Conservation (phyloP, 495 filamentous ascomycete genomes). For the Penicilliopsis zonata region DNA sequence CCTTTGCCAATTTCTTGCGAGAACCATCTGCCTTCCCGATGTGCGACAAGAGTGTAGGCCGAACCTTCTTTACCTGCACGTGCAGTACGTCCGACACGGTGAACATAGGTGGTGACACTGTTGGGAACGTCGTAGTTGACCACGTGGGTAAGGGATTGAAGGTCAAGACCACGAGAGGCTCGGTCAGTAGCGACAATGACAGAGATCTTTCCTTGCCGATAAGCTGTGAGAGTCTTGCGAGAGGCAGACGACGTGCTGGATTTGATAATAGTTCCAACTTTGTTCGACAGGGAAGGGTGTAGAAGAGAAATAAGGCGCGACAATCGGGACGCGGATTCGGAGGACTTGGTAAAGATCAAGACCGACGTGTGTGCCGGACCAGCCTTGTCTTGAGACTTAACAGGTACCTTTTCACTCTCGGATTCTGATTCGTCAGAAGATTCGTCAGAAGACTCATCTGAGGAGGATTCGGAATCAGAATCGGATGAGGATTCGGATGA, state of each 20-base stretch:
- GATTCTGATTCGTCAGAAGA: no score
- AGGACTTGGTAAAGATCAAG: conserved; percentile 82
- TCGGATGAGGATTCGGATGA: conserved; percentile 8
- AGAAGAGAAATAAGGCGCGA: conserved; percentile 63
- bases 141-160: conserved; percentile 66
- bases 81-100: conserved; percentile 86
- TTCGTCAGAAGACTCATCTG: conserved; percentile 6
- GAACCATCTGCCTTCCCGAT: conserved; percentile 77
- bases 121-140: conserved; percentile 90
- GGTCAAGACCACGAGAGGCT: conserved; percentile 84
- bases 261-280: conserved; percentile 60
- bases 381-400: neutral
- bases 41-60: conserved; percentile 72
- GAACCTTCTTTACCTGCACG: conserved; percentile 64
- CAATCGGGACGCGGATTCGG: conserved; percentile 70
- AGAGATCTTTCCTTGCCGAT: conserved; percentile 48
- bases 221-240: conserved; percentile 50
- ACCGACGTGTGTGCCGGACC: conserved; percentile 20
- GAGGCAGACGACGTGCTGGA: conserved; percentile 55
- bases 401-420: conserved; percentile 1
- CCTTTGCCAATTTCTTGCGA: conserved; percentile 58
- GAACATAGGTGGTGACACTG: conserved; percentile 71
- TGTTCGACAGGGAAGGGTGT: conserved; percentile 40
- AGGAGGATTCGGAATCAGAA: neutral
- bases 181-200: conserved; percentile 86